Evolutionary conservation across 768 basidiomycete species (phyloP).

Genomic region (Serpula lacrymans): DNA sequence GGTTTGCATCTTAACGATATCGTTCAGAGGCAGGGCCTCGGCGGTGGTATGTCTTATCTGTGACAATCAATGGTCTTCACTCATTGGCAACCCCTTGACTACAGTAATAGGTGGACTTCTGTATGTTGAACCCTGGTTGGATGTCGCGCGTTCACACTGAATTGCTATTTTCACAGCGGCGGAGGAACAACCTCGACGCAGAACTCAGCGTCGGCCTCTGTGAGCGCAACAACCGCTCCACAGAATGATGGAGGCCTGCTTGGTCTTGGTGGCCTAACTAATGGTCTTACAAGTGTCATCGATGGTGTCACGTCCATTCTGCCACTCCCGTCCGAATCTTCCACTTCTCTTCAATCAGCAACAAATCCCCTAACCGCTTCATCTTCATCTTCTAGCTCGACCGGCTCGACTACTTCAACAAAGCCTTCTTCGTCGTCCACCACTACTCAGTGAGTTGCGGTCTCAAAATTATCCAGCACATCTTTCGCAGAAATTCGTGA

Average conservation of each 20-base stretch:
- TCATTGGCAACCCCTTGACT: too few species aligned
- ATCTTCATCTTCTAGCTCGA: conserved; percentile 19
- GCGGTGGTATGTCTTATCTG: conserved; percentile 21
- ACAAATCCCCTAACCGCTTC: conserved; percentile 16
- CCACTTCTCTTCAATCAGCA: conserved; percentile 9
- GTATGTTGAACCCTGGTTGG: too few species aligned
- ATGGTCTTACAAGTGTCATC: conserved; percentile 14
- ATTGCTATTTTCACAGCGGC: conserved; percentile 6
- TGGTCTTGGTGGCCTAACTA: conserved; percentile 8
- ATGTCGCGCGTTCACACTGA: too few species aligned
- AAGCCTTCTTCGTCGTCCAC: conserved; percentile 7
- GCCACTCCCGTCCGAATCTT: conserved; percentile 16
- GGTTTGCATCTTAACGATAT: conserved; percentile 15
- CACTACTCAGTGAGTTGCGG: conserved; percentile 17
- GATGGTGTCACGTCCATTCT: conserved; percentile 8
- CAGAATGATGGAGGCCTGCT: neutral
- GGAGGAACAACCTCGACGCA: conserved; percentile 1
- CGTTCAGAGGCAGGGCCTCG: conserved; percentile 24
- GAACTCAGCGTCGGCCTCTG: too few species aligned
- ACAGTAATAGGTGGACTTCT: conserved; percentile 15
- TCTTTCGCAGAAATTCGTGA: too few species aligned
- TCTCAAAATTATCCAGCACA: neutral
- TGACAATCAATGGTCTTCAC: neutral
- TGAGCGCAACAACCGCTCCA: neutral
- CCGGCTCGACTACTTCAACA: conserved; percentile 18